A percentile compares a stretch with the other conserved stretches of the same genome.
Evolutionary conservation across 306 rosid genomes (phyloP).

Genomic region (Dryas drummondii): DNA sequence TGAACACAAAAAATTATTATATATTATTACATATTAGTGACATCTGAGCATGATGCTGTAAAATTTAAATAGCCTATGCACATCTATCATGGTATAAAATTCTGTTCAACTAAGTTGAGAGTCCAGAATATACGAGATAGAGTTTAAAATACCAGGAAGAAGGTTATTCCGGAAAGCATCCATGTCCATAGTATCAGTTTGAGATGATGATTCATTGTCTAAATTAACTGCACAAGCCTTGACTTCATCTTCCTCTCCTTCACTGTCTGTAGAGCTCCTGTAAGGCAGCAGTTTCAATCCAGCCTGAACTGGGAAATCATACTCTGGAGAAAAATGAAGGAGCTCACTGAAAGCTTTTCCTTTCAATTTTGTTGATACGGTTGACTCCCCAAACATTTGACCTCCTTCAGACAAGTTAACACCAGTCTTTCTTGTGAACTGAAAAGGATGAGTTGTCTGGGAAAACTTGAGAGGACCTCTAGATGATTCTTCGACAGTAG

Average conservation of each 20-base stretch:
- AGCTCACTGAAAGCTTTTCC: slow-evolving; percentile 39
- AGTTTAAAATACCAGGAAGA: slow-evolving; percentile 48
- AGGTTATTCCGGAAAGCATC: slow-evolving; percentile 49
- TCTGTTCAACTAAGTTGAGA: slow-evolving; percentile 1
- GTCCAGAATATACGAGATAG: neutral
- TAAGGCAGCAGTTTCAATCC: slow-evolving; percentile 49
- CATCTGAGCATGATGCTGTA: neutral
- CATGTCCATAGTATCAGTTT: slow-evolving; percentile 70
- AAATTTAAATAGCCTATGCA: neutral
- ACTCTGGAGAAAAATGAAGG: slow-evolving; percentile 37
- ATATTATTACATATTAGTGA: slow-evolving; percentile 16
- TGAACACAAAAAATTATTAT: slow-evolving; percentile 9
- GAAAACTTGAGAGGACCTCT: slow-evolving; percentile 48
- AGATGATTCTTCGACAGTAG: slow-evolving; percentile 49
- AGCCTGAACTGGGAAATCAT: slow-evolving; percentile 28
- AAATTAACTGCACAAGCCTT: slow-evolving; percentile 29
- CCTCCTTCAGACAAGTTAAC: slow-evolving; percentile 42
- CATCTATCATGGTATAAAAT: slow-evolving; percentile 4
- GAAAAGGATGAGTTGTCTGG: slow-evolving; percentile 52
- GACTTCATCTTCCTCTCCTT: slow-evolving; percentile 42
- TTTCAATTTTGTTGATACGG: slow-evolving; percentile 39
- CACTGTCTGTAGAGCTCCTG: slow-evolving; percentile 38
- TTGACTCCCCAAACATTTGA: slow-evolving; percentile 40
- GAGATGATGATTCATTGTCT: slow-evolving; percentile 71
- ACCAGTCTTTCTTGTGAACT: slow-evolving; percentile 42